Conservation (phyloP, 2,329 filamentous ascomycete species). For the Diaporthe sp. region DNA sequence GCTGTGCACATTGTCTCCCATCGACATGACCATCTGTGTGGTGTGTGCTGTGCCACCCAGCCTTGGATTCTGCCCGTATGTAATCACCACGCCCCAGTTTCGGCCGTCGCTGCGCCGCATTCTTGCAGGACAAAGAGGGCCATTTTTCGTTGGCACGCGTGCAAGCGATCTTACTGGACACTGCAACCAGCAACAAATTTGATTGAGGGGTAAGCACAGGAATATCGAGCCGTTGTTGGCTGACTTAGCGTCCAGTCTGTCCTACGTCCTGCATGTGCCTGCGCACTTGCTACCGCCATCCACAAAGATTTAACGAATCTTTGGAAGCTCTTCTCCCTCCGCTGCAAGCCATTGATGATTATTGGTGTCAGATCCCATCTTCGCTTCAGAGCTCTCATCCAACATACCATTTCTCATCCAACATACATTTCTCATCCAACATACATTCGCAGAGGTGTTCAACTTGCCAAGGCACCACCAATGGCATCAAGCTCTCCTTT, state of each 20-base stretch:
- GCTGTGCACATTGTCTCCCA: no score
- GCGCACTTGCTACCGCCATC: no score
- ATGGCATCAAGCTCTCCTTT: not conserved
- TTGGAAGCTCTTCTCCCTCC: no score
- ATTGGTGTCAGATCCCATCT: not conserved
- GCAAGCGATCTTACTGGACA: not conserved
- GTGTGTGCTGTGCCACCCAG: no score
- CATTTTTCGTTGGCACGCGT: not conserved
- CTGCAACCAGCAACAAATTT: not conserved
- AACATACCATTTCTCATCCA: no score
- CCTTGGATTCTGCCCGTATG: no score
- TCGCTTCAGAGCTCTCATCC: not conserved
- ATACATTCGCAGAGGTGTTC: not conserved
- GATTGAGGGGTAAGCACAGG: not conserved
- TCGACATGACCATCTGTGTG: no score
- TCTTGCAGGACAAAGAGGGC: not conserved
- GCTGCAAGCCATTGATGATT: not conserved
- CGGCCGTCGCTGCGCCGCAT: not conserved
- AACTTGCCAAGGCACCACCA: not conserved
- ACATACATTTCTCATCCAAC: not conserved
- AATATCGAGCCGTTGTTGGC: no score
- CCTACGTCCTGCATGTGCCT: no score
- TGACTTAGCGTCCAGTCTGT: no score
- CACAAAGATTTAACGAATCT: accelerated
- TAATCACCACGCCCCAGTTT: not conserved